Evolutionary conservation across 805 yeast genomes (phyloP).

Genomic region (Pichia deserticola): DNA sequence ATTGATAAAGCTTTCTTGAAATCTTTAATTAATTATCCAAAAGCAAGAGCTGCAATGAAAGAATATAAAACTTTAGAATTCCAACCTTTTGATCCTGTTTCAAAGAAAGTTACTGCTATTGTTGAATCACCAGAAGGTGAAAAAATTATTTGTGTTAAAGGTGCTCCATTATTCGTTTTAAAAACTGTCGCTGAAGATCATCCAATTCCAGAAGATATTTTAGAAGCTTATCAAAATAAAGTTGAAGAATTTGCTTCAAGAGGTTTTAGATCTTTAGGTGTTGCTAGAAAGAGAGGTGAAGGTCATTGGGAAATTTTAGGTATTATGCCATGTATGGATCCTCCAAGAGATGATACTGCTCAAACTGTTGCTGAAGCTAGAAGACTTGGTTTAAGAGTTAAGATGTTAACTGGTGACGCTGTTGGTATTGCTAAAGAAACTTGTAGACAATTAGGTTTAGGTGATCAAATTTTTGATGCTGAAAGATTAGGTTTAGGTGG

Average conservation of each 20-base stretch:
- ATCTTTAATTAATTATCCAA: constrained; percentile 79
- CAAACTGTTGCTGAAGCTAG: constrained; percentile 89
- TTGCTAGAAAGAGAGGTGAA: constrained; percentile 97
- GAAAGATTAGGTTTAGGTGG: constrained; percentile 94
- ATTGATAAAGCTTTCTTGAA: constrained; percentile 95
- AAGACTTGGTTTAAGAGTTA: constrained; percentile 85
- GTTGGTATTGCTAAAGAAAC: constrained; percentile 98
- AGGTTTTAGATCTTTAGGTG: constrained; percentile 98
- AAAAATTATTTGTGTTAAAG: constrained; percentile 91
- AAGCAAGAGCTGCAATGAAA: constrained; percentile 86
- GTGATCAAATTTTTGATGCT: constrained; percentile 56
- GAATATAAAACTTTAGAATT: constrained; percentile 92
- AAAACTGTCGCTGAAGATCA: constrained; percentile 96
- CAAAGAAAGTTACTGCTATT: constrained; percentile 91
- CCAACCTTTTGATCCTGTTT: constrained; percentile 97
- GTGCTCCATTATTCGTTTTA: constrained; percentile 95
- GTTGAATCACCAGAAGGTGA: constrained; percentile 96
- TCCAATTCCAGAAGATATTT: constrained; percentile 89
- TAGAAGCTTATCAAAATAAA: constrained; percentile 92
- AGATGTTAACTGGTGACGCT: constrained; percentile 99
- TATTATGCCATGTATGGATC: constrained; percentile 98
- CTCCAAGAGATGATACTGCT: constrained; percentile 98
- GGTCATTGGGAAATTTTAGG: constrained; percentile 98
- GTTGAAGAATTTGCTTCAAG: constrained; percentile 96
- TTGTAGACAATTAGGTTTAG: constrained; percentile 94